phyloP scores from a whole-genome alignment of 208 protist genomes.

The Acanthamoeba healyi region DNA sequence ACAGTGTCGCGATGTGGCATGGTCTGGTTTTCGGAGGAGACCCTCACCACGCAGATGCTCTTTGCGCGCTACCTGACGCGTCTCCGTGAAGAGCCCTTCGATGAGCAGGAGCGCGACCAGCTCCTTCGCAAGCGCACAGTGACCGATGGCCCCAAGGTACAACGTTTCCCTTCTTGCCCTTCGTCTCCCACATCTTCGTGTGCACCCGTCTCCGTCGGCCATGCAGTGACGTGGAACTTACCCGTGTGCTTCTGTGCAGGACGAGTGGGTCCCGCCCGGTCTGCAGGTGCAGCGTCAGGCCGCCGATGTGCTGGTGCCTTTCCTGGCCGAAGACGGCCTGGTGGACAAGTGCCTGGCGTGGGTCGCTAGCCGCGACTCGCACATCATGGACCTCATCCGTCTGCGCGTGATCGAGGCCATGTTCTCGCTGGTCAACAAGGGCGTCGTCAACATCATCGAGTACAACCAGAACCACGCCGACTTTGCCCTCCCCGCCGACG shows the following conservation, averaged over 20 bases:
- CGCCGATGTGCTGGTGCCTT: slow-evolving; percentile 90
- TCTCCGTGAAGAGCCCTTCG: slow-evolving; percentile 80
- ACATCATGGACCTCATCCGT: slow-evolving; percentile 96
- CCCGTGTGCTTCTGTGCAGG: not conserved
- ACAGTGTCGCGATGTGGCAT: slow-evolving; percentile 99
- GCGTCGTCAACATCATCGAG: slow-evolving; percentile 93
- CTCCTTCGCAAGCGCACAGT: slow-evolving; percentile 4
- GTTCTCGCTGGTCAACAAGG: slow-evolving; percentile 94
- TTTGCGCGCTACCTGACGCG: slow-evolving; percentile 88
- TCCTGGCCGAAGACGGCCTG: slow-evolving; percentile 92
- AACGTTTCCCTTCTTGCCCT: not conserved
- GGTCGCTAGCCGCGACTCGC: slow-evolving; percentile 87
- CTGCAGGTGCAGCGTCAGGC: slow-evolving; percentile 93
- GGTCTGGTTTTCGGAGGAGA: slow-evolving; percentile 98
- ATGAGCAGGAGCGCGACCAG: slow-evolving; percentile 78
- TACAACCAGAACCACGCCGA: slow-evolving; percentile 93
- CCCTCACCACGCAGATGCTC: slow-evolving; percentile 92
- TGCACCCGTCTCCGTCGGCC: too few species aligned
- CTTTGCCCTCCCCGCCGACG: slow-evolving; percentile 87
- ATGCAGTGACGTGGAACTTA: too few species aligned
- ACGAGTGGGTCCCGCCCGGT: slow-evolving; percentile 60
- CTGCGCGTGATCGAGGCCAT: slow-evolving; percentile 94
- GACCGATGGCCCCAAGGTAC: not conserved
- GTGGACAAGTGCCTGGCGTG: slow-evolving; percentile 91
- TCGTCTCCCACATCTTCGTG: not conserved